Evolutionary conservation across 2,329 filamentous ascomycete genomes (phyloP).

Genomic region (Sporothrix protearum): DNA sequence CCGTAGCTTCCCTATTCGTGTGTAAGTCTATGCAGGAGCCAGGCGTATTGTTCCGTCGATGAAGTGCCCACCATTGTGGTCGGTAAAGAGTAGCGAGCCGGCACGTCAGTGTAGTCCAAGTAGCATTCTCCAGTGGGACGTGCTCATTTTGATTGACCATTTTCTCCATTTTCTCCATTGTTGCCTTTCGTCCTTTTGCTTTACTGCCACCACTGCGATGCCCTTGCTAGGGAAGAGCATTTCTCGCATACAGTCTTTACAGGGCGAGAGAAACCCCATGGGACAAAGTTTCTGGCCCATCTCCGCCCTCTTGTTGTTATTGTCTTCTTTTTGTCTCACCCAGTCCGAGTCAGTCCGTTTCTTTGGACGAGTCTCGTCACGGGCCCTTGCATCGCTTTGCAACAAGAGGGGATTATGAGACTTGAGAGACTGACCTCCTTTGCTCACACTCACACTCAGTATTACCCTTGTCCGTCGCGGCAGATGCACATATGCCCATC

Average conservation of each 20-base stretch:
- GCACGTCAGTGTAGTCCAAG: not conserved
- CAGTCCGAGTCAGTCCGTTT: not conserved
- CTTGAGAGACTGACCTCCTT: not conserved
- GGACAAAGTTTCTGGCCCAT: not conserved
- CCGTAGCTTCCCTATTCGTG: not conserved
- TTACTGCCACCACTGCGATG: not conserved
- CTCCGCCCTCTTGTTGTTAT: not conserved
- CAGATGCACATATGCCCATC: not conserved
- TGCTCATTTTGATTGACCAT: not conserved
- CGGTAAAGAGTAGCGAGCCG: conserved; percentile 15
- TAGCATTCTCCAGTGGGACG: not conserved
- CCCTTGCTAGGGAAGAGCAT: conserved; percentile 4
- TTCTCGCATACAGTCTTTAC: not conserved
- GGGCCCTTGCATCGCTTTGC: not conserved
- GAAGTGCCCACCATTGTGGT: conserved; percentile 11
- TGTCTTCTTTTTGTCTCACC: not conserved
- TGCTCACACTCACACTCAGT: not conserved
- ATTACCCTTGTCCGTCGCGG: not conserved
- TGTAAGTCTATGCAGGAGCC: not conserved
- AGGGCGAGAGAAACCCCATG: not conserved
- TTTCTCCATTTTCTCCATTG: not conserved
- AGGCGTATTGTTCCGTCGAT: conserved; percentile 12
- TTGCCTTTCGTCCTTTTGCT: not conserved
- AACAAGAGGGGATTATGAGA: not conserved
- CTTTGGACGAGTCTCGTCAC: not conserved